Percentiles rank a stretch among this genome's conserved stretches.
These are phyloP conservation scores for Musa itinerans DNA, from an alignment of 176 grass and related monocot species.

Conservation along the genomic window DNA sequence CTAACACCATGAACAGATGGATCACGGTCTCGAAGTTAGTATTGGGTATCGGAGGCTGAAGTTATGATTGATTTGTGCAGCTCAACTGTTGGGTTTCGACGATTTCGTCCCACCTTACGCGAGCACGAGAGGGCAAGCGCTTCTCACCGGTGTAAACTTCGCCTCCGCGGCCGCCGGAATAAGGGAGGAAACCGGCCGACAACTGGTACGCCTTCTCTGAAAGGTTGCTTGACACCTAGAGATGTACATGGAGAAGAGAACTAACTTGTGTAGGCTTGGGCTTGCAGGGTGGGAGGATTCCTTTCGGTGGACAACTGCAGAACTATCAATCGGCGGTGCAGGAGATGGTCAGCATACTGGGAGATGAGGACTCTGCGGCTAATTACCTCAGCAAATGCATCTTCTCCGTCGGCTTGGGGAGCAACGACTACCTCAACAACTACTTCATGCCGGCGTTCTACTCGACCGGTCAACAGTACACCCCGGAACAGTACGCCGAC, in stretches of 20 bases:
- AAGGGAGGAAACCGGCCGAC: slow-evolving; percentile 71
- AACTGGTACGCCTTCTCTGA: slow-evolving; percentile 31
- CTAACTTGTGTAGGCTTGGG: background rate
- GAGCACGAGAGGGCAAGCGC: slow-evolving; percentile 30
- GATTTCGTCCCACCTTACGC: slow-evolving; percentile 66
- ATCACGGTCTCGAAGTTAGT: too few relatives aligned
- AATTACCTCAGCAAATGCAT: slow-evolving; percentile 83
- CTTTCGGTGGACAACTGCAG: slow-evolving; percentile 47
- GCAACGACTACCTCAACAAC: slow-evolving; percentile 99
- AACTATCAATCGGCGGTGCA: slow-evolving; percentile 72
- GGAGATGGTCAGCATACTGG: slow-evolving; percentile 58
- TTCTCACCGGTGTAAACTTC: slow-evolving; percentile 78
- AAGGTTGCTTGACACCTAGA: background rate
- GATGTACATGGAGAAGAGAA: slow-evolving; percentile 30
- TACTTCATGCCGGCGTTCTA: slow-evolving; percentile 90
- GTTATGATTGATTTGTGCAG: slow-evolving; percentile 15
- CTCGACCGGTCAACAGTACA: slow-evolving; percentile 56
- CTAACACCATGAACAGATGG: too few relatives aligned
- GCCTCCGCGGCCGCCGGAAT: slow-evolving; percentile 89
- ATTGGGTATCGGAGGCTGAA: too few relatives aligned
- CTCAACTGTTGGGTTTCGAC: slow-evolving; percentile 64
- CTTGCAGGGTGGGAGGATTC: slow-evolving; percentile 49
- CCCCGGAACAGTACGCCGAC: slow-evolving; percentile 62
- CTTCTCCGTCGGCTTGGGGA: slow-evolving; percentile 79
- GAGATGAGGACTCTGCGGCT: slow-evolving; percentile 56